Percentiles rank a stretch among this genome's conserved stretches.
These are phyloP conservation scores for Hippophae rhamnoides DNA, from an alignment of 306 rosid genomes.

Conservation along the genomic window DNA sequence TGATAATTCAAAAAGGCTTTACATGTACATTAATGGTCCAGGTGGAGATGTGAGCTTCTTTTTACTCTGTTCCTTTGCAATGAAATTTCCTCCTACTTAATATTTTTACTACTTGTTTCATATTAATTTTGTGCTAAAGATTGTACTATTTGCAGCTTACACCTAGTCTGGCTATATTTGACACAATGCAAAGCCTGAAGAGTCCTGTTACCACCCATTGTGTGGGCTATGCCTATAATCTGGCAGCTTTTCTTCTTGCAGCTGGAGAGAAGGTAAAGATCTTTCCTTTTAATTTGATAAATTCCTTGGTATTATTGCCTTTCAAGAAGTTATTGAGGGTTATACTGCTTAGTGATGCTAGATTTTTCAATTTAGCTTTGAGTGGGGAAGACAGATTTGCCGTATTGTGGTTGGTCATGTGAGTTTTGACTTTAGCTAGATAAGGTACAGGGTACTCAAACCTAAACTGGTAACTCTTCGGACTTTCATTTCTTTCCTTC, in stretches of 20 bases:
- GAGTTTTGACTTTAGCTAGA: background rate
- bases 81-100: slow-evolving; percentile 15
- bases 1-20: slow-evolving; percentile 51
- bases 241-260: slow-evolving; percentile 78
- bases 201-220: slow-evolving; percentile 81
- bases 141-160: slow-evolving; percentile 64
- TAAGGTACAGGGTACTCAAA: too few species aligned
- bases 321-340: background rate
- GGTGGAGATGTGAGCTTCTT: slow-evolving; percentile 90
- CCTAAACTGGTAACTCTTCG: too few species aligned
- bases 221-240: slow-evolving; percentile 68
- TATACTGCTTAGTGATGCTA: background rate
- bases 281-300: slow-evolving; percentile 1
- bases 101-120: slow-evolving; percentile 9
- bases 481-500: too few species aligned
- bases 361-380: background rate
- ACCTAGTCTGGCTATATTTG: slow-evolving; percentile 79
- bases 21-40: slow-evolving; percentile 80
- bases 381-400: slow-evolving; percentile 1
- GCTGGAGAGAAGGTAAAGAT: slow-evolving; percentile 82
- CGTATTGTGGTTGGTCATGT: background rate
- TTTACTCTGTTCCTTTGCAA: slow-evolving; percentile 8
- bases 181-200: slow-evolving; percentile 85
- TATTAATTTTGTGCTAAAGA: slow-evolving; percentile 16
- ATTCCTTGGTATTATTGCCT: background rate